Evolutionary conservation across 768 basidiomycete genomes (phyloP).

Genomic region (Trametes meyenii): DNA sequence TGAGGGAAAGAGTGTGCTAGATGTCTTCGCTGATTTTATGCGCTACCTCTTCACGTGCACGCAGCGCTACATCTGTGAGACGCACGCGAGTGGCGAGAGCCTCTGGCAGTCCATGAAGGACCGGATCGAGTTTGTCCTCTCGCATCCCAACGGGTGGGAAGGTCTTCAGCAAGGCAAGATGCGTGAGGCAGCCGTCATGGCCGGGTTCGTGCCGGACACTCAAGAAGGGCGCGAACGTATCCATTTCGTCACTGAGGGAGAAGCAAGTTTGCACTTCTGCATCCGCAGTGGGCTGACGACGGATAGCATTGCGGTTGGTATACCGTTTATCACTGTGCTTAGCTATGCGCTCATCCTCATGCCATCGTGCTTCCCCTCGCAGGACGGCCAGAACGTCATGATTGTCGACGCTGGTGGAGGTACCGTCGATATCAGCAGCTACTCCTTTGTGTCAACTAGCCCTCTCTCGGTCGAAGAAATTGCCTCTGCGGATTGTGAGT

Average conservation of each 20-base stretch:
- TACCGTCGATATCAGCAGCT: constrained; percentile 62
- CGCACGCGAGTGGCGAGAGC: constrained; percentile 45
- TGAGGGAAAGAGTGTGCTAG: constrained; percentile 34
- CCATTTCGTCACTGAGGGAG: constrained; percentile 60
- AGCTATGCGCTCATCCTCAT: constrained; percentile 2
- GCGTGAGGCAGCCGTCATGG: constrained; percentile 54
- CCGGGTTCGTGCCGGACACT: constrained; percentile 51
- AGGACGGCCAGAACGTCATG: constrained; percentile 51
- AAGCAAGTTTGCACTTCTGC: constrained; percentile 55
- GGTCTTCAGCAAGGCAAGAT: constrained; percentile 60
- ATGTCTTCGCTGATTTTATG: constrained; percentile 52
- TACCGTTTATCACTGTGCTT: neutral
- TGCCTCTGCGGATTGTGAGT: constrained; percentile 41
- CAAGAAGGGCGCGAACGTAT: constrained; percentile 46
- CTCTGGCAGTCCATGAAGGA: constrained; percentile 50
- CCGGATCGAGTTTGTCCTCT: constrained; percentile 53
- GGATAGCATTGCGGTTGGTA: constrained; percentile 33
- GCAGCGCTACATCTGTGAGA: constrained; percentile 49
- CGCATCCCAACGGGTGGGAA: constrained; percentile 71
- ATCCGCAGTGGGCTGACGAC: constrained; percentile 40
- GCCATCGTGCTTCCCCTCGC: neutral
- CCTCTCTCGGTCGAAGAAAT: constrained; percentile 49
- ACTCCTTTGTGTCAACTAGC: constrained; percentile 40
- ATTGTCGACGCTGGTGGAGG: constrained; percentile 68
- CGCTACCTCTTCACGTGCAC: constrained; percentile 49